Percentiles rank a stretch among this genome's conserved stretches.
These are phyloP conservation scores for Myriosclerotinia scirpicola DNA, from an alignment of 2,329 filamentous ascomycete species.

Conservation along the genomic window DNA sequence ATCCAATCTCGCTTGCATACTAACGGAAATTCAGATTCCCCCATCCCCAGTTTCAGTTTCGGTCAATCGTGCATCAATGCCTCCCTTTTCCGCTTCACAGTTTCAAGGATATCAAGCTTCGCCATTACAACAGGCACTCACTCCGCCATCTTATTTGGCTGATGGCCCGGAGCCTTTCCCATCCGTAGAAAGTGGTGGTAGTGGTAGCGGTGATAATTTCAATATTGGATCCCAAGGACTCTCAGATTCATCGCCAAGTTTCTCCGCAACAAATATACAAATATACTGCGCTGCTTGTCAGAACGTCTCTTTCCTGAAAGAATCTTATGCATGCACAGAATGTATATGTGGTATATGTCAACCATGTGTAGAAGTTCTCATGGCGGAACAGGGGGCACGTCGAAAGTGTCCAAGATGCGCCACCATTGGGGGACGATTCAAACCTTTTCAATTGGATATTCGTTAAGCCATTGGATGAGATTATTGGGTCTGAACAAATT, in stretches of 20 bases:
- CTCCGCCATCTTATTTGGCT: slow-evolving; percentile 70
- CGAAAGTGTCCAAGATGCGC: slow-evolving; percentile 78
- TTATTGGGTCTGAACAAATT: slow-evolving; percentile 3
- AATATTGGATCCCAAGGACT: slow-evolving; percentile 67
- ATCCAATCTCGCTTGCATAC: slow-evolving; percentile 8
- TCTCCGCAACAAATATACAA: slow-evolving; percentile 73
- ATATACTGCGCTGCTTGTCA: slow-evolving; percentile 92
- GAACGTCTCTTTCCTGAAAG: slow-evolving; percentile 71
- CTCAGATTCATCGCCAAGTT: slow-evolving; percentile 69
- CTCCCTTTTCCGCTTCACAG: slow-evolving; percentile 58
- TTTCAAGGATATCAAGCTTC: slow-evolving; percentile 81
- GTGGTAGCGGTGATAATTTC: slow-evolving; percentile 71
- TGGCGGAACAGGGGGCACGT: slow-evolving; percentile 72
- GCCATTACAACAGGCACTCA: slow-evolving; percentile 85
- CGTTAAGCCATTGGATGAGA: slow-evolving; percentile 47
- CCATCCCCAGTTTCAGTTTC: slow-evolving; percentile 65
- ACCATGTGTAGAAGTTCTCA: slow-evolving; percentile 79
- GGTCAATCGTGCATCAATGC: slow-evolving; percentile 61
- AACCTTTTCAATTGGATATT: slow-evolving; percentile 82
- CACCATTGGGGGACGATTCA: slow-evolving; percentile 76
- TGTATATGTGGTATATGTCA: slow-evolving; percentile 93
- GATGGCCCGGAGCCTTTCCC: slow-evolving; percentile 78
- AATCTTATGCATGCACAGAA: slow-evolving; percentile 92
- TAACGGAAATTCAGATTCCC: slow-evolving; percentile 53
- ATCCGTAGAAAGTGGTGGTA: slow-evolving; percentile 77